These are phyloP conservation scores for Naegleria fowleri DNA, from an alignment of 208 protist genomes.

Conservation along the genomic window DNA sequence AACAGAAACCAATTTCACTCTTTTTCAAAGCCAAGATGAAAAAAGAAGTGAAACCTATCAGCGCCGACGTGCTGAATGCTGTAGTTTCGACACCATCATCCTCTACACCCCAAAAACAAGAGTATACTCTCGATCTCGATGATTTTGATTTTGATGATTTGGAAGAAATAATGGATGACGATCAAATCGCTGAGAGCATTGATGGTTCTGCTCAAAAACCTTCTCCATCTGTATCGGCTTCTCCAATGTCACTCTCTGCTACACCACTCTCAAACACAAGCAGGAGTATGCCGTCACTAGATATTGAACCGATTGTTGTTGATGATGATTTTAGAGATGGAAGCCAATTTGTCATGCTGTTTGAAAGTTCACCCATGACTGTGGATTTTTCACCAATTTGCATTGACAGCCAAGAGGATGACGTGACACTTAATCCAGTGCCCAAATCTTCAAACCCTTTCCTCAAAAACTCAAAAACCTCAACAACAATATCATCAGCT, in stretches of 20 bases:
- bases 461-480: not conserved
- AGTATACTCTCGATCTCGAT: not conserved
- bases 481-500: not conserved
- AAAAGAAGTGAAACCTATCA: not conserved
- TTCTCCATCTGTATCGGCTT: not conserved
- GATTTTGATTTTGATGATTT: not conserved
- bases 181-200: not conserved
- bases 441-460: not conserved
- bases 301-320: not conserved
- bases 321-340: slow-evolving; percentile 4
- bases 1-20: not conserved
- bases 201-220: not conserved
- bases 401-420: not conserved
- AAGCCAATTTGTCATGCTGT: not conserved
- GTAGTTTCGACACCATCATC: not conserved
- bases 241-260: not conserved
- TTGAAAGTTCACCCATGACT: not conserved
- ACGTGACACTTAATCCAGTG: not conserved
- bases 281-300: not conserved
- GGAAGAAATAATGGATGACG: not conserved
- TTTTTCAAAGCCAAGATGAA: not conserved
- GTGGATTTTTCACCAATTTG: not conserved
- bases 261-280: not conserved
- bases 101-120: not conserved
- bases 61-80: not conserved